Conservation (phyloP, 108 stramenopile species). For the Fragilariopsis cylindrus region DNA sequence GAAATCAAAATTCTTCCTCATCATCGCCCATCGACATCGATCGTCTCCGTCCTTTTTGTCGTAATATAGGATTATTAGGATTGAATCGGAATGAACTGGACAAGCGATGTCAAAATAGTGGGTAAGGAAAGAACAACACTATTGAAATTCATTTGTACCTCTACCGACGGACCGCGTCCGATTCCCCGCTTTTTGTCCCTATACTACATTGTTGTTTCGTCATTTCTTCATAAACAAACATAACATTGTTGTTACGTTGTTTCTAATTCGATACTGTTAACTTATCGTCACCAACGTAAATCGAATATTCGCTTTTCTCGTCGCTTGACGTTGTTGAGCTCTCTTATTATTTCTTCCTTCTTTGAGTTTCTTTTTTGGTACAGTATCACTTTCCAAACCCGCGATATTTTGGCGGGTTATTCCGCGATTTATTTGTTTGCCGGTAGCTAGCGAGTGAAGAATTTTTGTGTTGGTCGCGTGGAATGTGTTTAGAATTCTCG, state of each 20-base stretch:
- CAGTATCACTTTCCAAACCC: too few relatives aligned
- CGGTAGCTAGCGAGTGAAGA: too few relatives aligned
- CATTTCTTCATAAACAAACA: background rate
- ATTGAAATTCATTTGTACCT: background rate
- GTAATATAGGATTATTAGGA: conserved; percentile 43
- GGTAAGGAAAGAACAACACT: conserved; percentile 45
- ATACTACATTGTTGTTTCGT: background rate
- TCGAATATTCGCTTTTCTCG: too few relatives aligned
- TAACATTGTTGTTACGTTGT: background rate
- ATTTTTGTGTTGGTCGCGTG: too few relatives aligned
- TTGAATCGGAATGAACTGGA: conserved; percentile 66
- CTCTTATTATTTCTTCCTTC: too few relatives aligned
- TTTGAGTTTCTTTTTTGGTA: too few relatives aligned
- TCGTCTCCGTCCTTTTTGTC: conserved; percentile 16
- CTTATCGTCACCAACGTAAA: too few relatives aligned
- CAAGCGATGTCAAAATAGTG: conserved; percentile 63
- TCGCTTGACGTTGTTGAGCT: too few relatives aligned
- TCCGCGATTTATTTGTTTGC: too few relatives aligned
- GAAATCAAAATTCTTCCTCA: conserved; percentile 33
- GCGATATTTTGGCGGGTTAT: too few relatives aligned
- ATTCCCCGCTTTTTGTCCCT: too few relatives aligned
- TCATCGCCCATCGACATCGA: conserved; percentile 11
- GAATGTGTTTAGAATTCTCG: too few relatives aligned
- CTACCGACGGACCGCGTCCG: background rate
- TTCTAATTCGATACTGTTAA: background rate